phyloP scores from a whole-genome alignment of 371 early-diverging fungal genomes.

The Capniomyces stellatus region DNA sequence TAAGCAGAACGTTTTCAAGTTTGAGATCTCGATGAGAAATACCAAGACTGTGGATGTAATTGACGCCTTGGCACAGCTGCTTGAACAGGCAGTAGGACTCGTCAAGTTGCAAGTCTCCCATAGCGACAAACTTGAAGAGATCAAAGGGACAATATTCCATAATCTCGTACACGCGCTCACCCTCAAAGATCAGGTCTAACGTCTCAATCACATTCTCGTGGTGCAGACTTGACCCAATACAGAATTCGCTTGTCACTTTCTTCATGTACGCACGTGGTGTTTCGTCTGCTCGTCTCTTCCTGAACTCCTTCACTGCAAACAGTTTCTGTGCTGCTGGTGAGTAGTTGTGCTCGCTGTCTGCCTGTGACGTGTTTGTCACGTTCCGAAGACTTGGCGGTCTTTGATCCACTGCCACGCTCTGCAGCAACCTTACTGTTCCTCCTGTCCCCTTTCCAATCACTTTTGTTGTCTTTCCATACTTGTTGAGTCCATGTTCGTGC shows the following conservation, averaged over 20 bases:
- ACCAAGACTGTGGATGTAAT: conserved; percentile 50
- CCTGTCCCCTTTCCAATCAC: conserved; percentile 55
- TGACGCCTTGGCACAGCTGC: conserved; percentile 54
- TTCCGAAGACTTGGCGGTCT: conserved; percentile 25
- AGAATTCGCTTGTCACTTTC: conserved; percentile 64
- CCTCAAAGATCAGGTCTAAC: conserved; percentile 54
- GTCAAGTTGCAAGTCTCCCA: conserved; percentile 39
- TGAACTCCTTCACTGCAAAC: conserved; percentile 68
- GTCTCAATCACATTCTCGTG: conserved; percentile 79
- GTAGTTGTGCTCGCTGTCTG: conserved; percentile 15
- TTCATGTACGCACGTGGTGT: conserved; percentile 62
- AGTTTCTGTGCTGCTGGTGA: conserved; percentile 26
- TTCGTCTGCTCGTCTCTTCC: conserved; percentile 42
- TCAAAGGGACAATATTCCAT: conserved; percentile 70
- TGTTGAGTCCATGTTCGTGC: conserved; percentile 21
- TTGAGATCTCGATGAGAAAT: conserved; percentile 78
- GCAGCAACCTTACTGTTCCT: conserved; percentile 43
- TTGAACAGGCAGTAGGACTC: conserved; percentile 50
- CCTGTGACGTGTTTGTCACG: conserved; percentile 21
- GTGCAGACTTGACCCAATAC: conserved; percentile 58
- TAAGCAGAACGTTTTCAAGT: conserved; percentile 68
- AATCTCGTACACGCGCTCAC: conserved; percentile 40
- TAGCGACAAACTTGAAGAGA: conserved; percentile 48
- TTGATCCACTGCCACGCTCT: conserved; percentile 13
- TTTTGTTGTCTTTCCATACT: conserved; percentile 27